Conservation (phyloP, 2,329 filamentous ascomycete species). For the Zopfia rhizophila region DNA sequence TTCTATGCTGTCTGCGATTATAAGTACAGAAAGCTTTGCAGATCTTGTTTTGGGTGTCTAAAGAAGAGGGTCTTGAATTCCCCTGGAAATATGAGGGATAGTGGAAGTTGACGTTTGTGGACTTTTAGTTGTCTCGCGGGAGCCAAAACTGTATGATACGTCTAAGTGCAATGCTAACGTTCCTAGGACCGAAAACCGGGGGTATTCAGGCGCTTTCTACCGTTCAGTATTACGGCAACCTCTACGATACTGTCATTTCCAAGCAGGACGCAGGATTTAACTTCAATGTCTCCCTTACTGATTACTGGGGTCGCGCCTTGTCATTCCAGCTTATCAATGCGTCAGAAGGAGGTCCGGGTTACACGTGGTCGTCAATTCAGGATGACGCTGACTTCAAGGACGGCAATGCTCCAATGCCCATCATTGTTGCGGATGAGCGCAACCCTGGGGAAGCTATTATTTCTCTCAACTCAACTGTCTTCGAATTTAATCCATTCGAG, state of each 20-base stretch:
- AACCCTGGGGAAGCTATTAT: slow-evolving; percentile 70
- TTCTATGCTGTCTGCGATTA: too few species aligned
- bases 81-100: too few species aligned
- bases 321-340: slow-evolving; percentile 86
- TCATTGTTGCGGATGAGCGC: slow-evolving; percentile 76
- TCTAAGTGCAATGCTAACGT: too few species aligned
- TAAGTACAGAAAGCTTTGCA: too few species aligned
- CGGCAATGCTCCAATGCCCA: slow-evolving; percentile 75
- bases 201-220: slow-evolving; percentile 65
- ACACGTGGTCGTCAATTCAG: slow-evolving; percentile 85
- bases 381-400: slow-evolving; percentile 69
- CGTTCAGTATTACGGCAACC: slow-evolving; percentile 70
- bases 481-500: slow-evolving; percentile 83
- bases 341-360: slow-evolving; percentile 74
- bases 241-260: slow-evolving; percentile 66
- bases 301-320: slow-evolving; percentile 89
- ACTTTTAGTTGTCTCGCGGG: too few species aligned
- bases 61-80: too few species aligned
- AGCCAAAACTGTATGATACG: too few species aligned
- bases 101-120: too few species aligned
- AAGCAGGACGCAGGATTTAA: slow-evolving; percentile 72
- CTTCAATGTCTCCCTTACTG: slow-evolving; percentile 77
- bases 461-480: slow-evolving; percentile 77
- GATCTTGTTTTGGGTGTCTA: too few species aligned
- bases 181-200: slow-evolving; percentile 60